phyloP scores from a whole-genome alignment of 805 yeast genomes.

The Komagataella kurtzmanii region DNA sequence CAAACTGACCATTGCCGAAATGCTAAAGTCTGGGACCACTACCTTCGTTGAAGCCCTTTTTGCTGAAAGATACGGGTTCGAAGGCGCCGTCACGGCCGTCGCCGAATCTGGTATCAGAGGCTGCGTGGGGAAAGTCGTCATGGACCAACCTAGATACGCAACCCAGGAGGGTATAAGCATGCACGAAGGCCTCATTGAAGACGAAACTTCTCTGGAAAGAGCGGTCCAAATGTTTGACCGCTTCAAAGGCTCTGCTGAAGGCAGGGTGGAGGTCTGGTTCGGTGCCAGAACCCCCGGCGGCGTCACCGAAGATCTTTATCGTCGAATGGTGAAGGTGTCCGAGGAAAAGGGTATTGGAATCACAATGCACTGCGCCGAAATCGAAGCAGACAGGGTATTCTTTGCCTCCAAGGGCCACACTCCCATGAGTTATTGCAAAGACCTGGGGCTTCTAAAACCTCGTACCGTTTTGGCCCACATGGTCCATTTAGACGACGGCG shows the following conservation, averaged over 20 bases:
- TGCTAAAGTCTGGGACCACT: neutral
- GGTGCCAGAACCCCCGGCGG: neutral
- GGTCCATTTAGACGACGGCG: neutral
- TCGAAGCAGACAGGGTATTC: neutral
- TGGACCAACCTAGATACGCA: neutral
- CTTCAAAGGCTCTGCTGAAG: neutral
- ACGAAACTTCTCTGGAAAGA: neutral
- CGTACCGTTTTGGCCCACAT: neutral
- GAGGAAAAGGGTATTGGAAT: neutral
- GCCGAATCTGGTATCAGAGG: neutral
- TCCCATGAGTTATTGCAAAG: neutral
- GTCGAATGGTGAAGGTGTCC: neutral
- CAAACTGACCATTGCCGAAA: neutral
- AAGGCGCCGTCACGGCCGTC: neutral
- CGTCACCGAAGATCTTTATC: neutral
- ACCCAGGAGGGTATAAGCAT: neutral
- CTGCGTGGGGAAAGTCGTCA: neutral
- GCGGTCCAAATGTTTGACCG: neutral
- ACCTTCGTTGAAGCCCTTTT: neutral
- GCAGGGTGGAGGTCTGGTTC: neutral
- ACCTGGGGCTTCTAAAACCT: neutral
- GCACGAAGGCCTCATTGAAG: neutral
- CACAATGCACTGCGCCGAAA: neutral
- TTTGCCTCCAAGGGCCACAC: neutral
- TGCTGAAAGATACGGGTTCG: neutral